A percentile compares a stretch with the other conserved stretches of the same genome.
Evolutionary conservation across 2,329 filamentous ascomycete genomes (phyloP).

Genomic region (Mycosphaerella arachidis): DNA sequence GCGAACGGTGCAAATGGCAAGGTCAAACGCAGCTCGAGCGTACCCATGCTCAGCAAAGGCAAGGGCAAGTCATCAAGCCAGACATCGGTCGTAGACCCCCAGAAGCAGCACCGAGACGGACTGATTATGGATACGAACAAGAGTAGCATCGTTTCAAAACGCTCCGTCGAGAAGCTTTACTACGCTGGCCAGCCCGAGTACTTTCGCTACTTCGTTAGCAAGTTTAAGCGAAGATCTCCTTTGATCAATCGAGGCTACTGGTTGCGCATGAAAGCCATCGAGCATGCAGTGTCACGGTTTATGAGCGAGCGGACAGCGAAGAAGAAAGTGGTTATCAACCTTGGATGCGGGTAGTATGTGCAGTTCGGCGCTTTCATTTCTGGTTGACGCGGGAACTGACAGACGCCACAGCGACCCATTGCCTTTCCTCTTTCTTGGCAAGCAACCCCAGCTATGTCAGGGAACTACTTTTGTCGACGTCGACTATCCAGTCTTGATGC

Average conservation of each 20-base stretch:
- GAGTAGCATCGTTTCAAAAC: slow-evolving; percentile 86
- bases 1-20: neutral
- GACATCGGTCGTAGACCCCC: slow-evolving; percentile 17
- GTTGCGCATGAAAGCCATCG: slow-evolving; percentile 77
- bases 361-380: neutral
- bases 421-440: slow-evolving; percentile 74
- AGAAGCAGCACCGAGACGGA: slow-evolving; percentile 31
- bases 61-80: slow-evolving; percentile 1
- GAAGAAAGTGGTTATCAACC: slow-evolving; percentile 70
- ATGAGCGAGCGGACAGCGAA: slow-evolving; percentile 54
- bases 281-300: slow-evolving; percentile 69
- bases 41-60: slow-evolving; percentile 14
- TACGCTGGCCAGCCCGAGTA: slow-evolving; percentile 73
- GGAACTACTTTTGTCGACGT: slow-evolving; percentile 72
- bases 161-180: slow-evolving; percentile 87
- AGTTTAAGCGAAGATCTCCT: slow-evolving; percentile 76
- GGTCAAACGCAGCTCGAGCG: slow-evolving; percentile 16
- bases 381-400: slow-evolving; percentile 8
- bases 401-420: slow-evolving; percentile 66
- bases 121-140: slow-evolving; percentile 64
- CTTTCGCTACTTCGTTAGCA: slow-evolving; percentile 82
- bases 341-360: slow-evolving; percentile 81
- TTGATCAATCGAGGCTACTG: slow-evolving; percentile 88
- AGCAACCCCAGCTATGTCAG: slow-evolving; percentile 56
- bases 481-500: slow-evolving; percentile 77